Base-by-base conservation (phyloP, 352 stramenopile species). In the Globisporangium spinosum region DNA sequence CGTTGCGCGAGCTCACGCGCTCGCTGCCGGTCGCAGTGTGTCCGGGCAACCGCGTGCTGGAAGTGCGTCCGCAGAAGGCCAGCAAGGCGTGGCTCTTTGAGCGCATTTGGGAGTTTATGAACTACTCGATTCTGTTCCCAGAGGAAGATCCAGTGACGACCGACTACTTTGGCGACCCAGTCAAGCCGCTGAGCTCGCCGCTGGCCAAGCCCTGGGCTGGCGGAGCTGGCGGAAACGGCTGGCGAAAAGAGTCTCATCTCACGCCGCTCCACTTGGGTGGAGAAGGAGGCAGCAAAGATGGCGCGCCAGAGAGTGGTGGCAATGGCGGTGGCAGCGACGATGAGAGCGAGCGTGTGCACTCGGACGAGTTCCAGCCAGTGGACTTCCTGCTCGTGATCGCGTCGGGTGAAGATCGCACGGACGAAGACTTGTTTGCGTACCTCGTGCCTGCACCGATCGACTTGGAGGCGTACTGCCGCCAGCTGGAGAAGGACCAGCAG, bases 331-430 rank as follows among this genome's bases (percentile, higher is more conserved):
- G 53, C 15, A 57, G 32, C 29, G 53, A 58, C 9, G 69, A 70
- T 12, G 59, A 68, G 43, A 51, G 43, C 2, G 38, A 58, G 35
- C 58, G 58, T 6, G 32, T 23, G 2, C 20, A 47, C 13, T 23
- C 43, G 22, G 35, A 70, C 32, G 35, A 54, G 40, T 29, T 62
- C 35, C 65, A 74, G 2, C 65, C 74, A 20, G 85, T 95, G 17
- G 87, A 95, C 64, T 95, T 93, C 67, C 74, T 95, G 23, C 66
- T 95, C 3, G 83, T 95, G n/a, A 93, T 94, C 45, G 85, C 87
- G 0, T 94, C 87, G 1, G 87, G 87, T 7, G 86, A 95, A 57
- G 85, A 93, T 32, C 82, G 86, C 13, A 93, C 83, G 1, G 87
- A 95, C 62, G 87, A 95, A 77, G 87, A 95, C 67, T 55, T 95